Evolutionary conservation across 805 yeast species (phyloP).

Genomic region (Spathaspora sp.): DNA sequence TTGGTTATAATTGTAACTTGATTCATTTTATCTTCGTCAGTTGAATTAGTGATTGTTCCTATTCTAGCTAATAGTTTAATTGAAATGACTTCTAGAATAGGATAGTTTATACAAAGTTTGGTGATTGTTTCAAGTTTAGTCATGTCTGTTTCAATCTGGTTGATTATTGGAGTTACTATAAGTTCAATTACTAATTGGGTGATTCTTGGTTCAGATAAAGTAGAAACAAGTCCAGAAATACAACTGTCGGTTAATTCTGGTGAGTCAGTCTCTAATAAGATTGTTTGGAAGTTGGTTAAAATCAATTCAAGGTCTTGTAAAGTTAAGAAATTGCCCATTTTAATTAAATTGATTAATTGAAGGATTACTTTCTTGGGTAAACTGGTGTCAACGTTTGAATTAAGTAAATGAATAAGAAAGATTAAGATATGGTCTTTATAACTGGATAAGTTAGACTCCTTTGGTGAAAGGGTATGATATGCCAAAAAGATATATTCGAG

Average conservation of each 20-base stretch:
- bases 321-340: conserved; percentile 46
- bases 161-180: conserved; percentile 49
- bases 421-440: conserved; percentile 68
- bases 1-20: conserved; percentile 14
- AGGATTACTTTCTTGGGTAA: conserved; percentile 63
- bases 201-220: conserved; percentile 28
- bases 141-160: conserved; percentile 25
- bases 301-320: conserved; percentile 57
- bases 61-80: conserved; percentile 41
- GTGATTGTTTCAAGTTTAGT: conserved; percentile 10
- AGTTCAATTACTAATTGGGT: conserved; percentile 41
- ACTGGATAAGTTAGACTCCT: conserved; percentile 28
- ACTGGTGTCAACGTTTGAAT: conserved; percentile 66
- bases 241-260: conserved; percentile 51
- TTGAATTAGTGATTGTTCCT: conserved; percentile 11
- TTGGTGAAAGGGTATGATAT: conserved; percentile 27
- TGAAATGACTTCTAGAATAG: conserved; percentile 41
- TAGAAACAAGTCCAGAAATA: conserved; percentile 48
- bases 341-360: conserved; percentile 56
- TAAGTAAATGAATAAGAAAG: conserved; percentile 63
- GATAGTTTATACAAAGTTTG: conserved; percentile 35
- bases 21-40: background rate
- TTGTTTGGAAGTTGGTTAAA: conserved; percentile 62
- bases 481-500: conserved; percentile 55
- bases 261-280: conserved; percentile 31